phyloP scores from a whole-genome alignment of 2,329 filamentous ascomycete species.

The Iodosphaeria phyllophila region DNA sequence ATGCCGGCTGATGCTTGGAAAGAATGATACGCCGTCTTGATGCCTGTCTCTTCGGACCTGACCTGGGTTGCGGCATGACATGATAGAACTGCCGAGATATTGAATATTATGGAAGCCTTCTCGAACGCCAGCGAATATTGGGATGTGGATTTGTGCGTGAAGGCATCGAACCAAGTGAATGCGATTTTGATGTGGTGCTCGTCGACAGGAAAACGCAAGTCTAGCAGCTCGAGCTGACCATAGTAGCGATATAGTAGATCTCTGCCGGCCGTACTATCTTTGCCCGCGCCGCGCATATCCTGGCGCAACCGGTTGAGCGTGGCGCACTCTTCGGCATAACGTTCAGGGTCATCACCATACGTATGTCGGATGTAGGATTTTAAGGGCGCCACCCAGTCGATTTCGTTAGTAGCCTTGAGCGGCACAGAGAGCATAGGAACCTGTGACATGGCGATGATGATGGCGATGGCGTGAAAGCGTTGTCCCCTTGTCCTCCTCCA shows the following conservation, averaged over 20 bases:
- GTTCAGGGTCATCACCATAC: constrained; percentile 91
- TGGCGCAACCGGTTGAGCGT: constrained; percentile 88
- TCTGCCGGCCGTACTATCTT: constrained; percentile 83
- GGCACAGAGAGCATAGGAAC: constrained; percentile 91
- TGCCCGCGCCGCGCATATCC: constrained; percentile 94
- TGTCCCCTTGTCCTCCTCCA: too few species aligned
- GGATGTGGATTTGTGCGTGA: constrained; percentile 91
- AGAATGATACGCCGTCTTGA: constrained; percentile 95
- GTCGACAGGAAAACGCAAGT: constrained; percentile 89
- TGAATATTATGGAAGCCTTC: constrained; percentile 98
- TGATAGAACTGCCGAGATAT: constrained; percentile 91
- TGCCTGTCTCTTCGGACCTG: constrained; percentile 72
- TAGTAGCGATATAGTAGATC: constrained; percentile 96
- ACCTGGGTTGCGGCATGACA: constrained; percentile 91
- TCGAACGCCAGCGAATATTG: constrained; percentile 96
- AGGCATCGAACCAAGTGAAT: constrained; percentile 99
- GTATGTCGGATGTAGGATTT: constrained; percentile 86
- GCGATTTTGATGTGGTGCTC: constrained; percentile 98
- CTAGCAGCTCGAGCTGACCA: constrained; percentile 84
- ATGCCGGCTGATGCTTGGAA: constrained; percentile 97
- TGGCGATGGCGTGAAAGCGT: too few species aligned
- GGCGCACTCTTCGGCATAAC: constrained; percentile 86
- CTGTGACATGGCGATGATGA: constrained; percentile 50
- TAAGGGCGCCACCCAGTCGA: constrained; percentile 87
- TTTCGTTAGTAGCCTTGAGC: constrained; percentile 87